phyloP scores from a whole-genome alignment of 306 rosid genomes.

The Crataegus laevigata region DNA sequence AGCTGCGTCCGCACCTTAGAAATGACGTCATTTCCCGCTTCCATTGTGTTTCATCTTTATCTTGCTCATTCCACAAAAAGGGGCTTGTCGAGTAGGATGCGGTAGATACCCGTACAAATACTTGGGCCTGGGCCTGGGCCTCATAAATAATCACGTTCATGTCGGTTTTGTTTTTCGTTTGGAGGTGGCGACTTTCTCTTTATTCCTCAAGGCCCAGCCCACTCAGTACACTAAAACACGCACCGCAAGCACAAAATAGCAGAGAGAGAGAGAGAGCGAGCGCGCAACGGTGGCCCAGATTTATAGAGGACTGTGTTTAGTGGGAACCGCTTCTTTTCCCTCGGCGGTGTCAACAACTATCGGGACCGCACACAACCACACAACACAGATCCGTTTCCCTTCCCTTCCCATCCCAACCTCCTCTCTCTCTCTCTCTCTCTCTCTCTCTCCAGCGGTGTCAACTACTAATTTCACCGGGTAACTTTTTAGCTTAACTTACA shows the following conservation, averaged over 20 bases:
- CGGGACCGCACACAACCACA: conserved; percentile 20
- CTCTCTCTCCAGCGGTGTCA: conserved; percentile 18
- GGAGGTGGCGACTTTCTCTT: not conserved
- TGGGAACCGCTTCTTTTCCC: conserved; percentile 42
- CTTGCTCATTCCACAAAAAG: no score
- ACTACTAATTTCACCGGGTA: conserved; percentile 33
- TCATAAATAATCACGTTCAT: not conserved
- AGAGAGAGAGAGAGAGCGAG: not conserved
- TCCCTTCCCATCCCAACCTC: not conserved
- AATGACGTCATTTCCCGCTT: no score
- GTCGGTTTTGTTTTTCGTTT: not conserved
- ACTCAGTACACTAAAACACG: not conserved
- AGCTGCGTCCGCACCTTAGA: no score
- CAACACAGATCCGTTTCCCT: conserved; percentile 32
- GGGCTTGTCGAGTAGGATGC: not conserved
- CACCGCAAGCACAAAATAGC: conserved; percentile 19
- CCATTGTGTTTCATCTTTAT: no score
- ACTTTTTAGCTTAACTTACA: not conserved
- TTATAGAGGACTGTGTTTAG: conserved; percentile 35
- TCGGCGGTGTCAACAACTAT: conserved; percentile 29
- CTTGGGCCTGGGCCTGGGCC: not conserved
- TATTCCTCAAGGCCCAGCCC: not conserved
- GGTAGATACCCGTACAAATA: not conserved
- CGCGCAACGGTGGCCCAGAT: conserved; percentile 55
- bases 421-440: not conserved